Conservation (phyloP, 208 protist genomes). For the Trypanosoma melophagium region DNA sequence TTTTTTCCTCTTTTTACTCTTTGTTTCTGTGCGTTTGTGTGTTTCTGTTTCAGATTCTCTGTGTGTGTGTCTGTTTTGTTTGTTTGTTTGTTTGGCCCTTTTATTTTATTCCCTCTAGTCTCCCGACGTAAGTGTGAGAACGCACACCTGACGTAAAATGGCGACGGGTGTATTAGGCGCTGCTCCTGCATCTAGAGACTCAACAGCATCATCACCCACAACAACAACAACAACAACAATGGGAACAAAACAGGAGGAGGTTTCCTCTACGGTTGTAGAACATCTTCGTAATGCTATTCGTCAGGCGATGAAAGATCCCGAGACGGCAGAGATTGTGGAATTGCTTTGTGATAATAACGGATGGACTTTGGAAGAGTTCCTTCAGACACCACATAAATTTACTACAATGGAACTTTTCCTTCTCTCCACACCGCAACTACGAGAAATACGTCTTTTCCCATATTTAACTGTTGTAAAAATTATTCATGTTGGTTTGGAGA, state of each 20-base stretch:
- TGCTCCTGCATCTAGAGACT: too few species aligned
- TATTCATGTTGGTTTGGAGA: slow-evolving; percentile 70
- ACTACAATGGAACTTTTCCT: slow-evolving; percentile 85
- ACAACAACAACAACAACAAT: too few species aligned
- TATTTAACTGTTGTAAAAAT: slow-evolving; percentile 75
- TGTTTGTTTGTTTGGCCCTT: background rate
- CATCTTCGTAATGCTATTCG: slow-evolving; percentile 43
- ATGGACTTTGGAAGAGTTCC: slow-evolving; percentile 72
- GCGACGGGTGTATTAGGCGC: too few species aligned
- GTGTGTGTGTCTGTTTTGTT: background rate
- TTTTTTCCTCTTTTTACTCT: slow-evolving; percentile 2
- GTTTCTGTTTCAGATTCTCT: too few species aligned
- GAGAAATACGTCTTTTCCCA: slow-evolving; percentile 67
- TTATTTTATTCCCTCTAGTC: slow-evolving; percentile 8
- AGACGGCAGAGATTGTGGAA: slow-evolving; percentile 59
- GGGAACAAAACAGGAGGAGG: background rate
- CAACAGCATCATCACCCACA: too few species aligned
- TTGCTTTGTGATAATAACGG: slow-evolving; percentile 83
- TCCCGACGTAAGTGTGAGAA: too few species aligned
- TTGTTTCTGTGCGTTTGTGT: too few species aligned
- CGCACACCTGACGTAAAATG: too few species aligned
- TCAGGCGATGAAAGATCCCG: slow-evolving; percentile 42
- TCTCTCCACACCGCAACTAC: slow-evolving; percentile 55
- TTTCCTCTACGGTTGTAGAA: slow-evolving; percentile 42
- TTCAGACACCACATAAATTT: slow-evolving; percentile 52